phyloP scores from a whole-genome alignment of 106 monocot species.

The Allium cepa region DNA sequence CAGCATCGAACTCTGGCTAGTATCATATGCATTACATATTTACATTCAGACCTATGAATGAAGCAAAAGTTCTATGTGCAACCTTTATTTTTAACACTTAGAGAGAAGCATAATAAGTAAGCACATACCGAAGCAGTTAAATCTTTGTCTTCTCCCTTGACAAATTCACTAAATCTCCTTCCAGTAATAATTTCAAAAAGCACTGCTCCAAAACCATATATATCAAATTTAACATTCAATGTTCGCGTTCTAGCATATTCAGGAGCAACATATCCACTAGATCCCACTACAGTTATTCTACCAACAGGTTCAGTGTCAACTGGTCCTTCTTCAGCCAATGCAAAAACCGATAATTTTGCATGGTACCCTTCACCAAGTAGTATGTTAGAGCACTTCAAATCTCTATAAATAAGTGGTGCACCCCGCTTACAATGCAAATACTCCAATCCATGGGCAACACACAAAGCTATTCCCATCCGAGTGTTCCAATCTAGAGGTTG shows the following conservation, averaged over 20 bases:
- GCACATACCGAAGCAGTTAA: not conserved
- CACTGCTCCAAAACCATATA: not conserved
- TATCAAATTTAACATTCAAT: not conserved
- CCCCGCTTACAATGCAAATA: not conserved
- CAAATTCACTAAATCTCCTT: not conserved
- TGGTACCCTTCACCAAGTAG: not conserved
- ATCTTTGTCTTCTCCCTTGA: not conserved
- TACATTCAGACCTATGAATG: too few species aligned
- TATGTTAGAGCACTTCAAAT: not conserved
- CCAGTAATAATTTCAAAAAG: not conserved
- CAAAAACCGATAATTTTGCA: not conserved
- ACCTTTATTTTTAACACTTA: too few species aligned
- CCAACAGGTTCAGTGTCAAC: not conserved
- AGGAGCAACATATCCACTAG: not conserved
- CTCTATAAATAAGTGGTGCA: not conserved
- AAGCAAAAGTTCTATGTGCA: too few species aligned
- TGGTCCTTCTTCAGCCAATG: not conserved
- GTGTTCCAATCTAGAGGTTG: not conserved
- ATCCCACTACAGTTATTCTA: not conserved
- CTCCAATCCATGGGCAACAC: not conserved
- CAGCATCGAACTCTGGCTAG: too few species aligned
- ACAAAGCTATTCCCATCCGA: not conserved
- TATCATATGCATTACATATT: too few species aligned
- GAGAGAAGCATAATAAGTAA: too few species aligned
- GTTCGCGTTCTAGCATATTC: not conserved